Conservation (phyloP, 139 green algal genomes). For the Volvox reticuliferus region DNA sequence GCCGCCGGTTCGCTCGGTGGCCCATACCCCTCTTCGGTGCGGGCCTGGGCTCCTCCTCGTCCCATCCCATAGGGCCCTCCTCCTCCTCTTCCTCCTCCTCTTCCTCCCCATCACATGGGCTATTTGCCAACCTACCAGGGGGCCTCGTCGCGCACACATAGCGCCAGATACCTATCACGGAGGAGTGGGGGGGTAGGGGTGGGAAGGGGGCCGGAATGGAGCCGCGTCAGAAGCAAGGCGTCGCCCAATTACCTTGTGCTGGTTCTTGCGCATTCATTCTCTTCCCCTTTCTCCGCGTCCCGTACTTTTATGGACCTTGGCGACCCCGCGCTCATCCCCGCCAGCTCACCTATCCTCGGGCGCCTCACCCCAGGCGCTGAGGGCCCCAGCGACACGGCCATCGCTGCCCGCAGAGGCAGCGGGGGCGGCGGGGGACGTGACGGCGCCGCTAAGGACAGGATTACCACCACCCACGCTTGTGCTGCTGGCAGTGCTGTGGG, state of each 20-base stretch:
- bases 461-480: background rate
- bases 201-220: too few species aligned
- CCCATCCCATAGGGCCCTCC: too few species aligned
- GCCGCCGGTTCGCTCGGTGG: too few species aligned
- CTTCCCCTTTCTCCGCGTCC: too few species aligned
- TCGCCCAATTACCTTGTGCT: too few species aligned
- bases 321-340: background rate
- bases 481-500: background rate
- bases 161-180: constrained; percentile 62
- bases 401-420: background rate
- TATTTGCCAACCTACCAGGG: constrained; percentile 61
- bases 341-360: constrained; percentile 33
- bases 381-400: background rate
- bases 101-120: background rate
- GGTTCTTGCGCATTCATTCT: too few species aligned
- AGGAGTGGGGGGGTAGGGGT: background rate
- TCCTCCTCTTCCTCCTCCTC: background rate
- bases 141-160: constrained; percentile 74
- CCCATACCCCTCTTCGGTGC: too few species aligned
- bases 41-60: too few species aligned
- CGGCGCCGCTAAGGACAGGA: too few species aligned
- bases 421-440: background rate
- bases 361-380: background rate
- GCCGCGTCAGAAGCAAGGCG: too few species aligned
- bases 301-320: background rate